These are phyloP conservation scores for Corylus heterophylla DNA, from an alignment of 306 rosid species.

Conservation along the genomic window DNA sequence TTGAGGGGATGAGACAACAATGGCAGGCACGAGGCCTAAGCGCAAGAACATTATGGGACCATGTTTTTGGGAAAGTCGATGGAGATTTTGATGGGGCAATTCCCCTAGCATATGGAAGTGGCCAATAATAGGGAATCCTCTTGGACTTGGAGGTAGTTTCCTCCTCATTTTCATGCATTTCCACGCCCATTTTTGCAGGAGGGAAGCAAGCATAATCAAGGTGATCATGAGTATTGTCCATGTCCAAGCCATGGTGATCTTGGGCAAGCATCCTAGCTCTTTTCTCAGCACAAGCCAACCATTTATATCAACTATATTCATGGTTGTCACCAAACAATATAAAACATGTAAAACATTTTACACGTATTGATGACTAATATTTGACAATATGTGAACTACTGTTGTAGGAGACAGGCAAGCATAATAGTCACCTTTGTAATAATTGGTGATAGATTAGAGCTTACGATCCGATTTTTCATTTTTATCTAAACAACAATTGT, in stretches of 20 bases:
- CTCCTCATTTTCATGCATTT: constrained; percentile 28
- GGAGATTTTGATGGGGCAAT: constrained; percentile 51
- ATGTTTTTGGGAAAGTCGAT: constrained; percentile 43
- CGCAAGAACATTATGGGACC: constrained; percentile 62
- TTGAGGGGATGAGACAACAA: constrained; percentile 68
- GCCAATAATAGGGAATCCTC: constrained; percentile 62
- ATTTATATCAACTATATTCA: no score
- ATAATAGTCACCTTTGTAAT: no score
- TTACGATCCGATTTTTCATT: no score
- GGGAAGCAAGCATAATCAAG: constrained; percentile 30
- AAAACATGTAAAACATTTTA: no score
- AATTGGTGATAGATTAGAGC: no score
- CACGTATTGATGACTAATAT: no score
- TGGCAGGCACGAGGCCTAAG: constrained; percentile 50
- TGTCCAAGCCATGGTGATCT: constrained; percentile 14
- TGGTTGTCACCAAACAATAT: no score
- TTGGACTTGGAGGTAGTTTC: constrained; percentile 69
- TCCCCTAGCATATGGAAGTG: constrained; percentile 52
- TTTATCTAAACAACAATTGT: no score
- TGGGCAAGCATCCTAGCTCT: no score
- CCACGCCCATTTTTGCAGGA: constrained; percentile 29
- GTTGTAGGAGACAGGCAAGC: no score
- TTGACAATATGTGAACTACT: no score
- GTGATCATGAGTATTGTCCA: constrained; percentile 28
- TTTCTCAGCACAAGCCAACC: neutral